A percentile compares a stretch with the other conserved stretches of the same genome.
These are phyloP conservation scores for Lentinula detonsa DNA, from an alignment of 768 basidiomycete genomes.

Conservation along the genomic window DNA sequence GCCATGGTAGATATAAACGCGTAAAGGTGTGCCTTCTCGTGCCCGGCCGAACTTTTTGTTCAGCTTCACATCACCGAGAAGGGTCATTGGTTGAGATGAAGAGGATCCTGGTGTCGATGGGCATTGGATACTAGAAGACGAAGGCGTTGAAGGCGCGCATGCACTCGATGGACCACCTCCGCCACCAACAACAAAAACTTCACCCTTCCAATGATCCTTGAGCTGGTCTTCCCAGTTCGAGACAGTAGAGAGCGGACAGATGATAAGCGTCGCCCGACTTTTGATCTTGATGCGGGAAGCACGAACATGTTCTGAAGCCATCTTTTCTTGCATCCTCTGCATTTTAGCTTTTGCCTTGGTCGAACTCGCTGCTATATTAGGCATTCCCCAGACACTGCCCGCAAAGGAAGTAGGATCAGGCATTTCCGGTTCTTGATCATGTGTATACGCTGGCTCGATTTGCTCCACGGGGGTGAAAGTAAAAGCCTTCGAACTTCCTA, in stretches of 20 bases:
- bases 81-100: slow-evolving; percentile 18
- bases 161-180: slow-evolving; percentile 32
- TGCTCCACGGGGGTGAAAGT: slow-evolving; percentile 47
- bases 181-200: slow-evolving; percentile 80
- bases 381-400: slow-evolving; percentile 85
- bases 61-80: slow-evolving; percentile 23
- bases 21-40: slow-evolving; percentile 49
- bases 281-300: slow-evolving; percentile 73
- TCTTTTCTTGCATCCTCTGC: slow-evolving; percentile 60
- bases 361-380: slow-evolving; percentile 33
- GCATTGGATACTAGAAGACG: slow-evolving; percentile 29
- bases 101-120: slow-evolving; percentile 30
- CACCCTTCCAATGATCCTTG: slow-evolving; percentile 92
- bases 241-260: slow-evolving; percentile 95
- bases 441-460: slow-evolving; percentile 30
- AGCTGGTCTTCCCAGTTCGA: slow-evolving; percentile 99
- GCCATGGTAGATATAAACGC: slow-evolving; percentile 95
- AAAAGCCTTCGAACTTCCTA: slow-evolving; percentile 63
- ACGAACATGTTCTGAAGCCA: slow-evolving; percentile 64
- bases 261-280: slow-evolving; percentile 89
- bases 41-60: slow-evolving; percentile 28
- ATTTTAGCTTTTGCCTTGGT: slow-evolving; percentile 63
- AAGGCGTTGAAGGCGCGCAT: slow-evolving; percentile 17
- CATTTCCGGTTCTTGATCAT: slow-evolving; percentile 15
- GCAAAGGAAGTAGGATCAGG: slow-evolving; percentile 57